Percentiles rank a stretch among this genome's conserved stretches.
phyloP scores from a whole-genome alignment of 208 protist species.

The Trypanosoma congolense region DNA sequence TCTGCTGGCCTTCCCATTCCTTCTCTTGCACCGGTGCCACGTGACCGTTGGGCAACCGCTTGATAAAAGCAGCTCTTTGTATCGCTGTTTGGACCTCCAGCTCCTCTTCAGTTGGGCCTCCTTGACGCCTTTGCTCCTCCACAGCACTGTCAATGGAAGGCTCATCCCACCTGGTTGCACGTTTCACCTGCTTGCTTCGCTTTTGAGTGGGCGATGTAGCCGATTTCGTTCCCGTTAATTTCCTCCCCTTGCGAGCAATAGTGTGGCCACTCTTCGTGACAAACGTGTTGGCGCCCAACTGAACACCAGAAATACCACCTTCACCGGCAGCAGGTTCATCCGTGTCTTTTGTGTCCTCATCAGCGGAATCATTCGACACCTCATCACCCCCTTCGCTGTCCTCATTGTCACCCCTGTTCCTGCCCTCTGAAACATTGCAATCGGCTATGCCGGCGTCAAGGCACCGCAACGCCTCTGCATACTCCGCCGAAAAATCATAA shows the following conservation, averaged over 20 bases:
- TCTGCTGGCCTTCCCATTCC: slow-evolving; percentile 71
- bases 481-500: slow-evolving; percentile 61
- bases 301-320: not conserved
- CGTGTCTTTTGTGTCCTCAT: slow-evolving; percentile 1
- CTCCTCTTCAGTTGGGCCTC: slow-evolving; percentile 55
- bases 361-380: slow-evolving; percentile 13
- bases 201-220: slow-evolving; percentile 19
- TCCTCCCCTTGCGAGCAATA: slow-evolving; percentile 39
- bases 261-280: slow-evolving; percentile 58
- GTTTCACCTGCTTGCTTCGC: slow-evolving; percentile 48
- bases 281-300: slow-evolving; percentile 29
- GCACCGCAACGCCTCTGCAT: slow-evolving; percentile 31
- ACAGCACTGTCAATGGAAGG: slow-evolving; percentile 31
- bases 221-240: slow-evolving; percentile 4
- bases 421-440: not conserved
- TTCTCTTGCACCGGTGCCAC: slow-evolving; percentile 70
- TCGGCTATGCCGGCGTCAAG: slow-evolving; percentile 38
- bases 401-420: not conserved
- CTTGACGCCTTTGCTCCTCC: slow-evolving; percentile 22
- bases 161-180: slow-evolving; percentile 60
- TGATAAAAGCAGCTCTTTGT: slow-evolving; percentile 67
- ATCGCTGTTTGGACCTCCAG: slow-evolving; percentile 64
- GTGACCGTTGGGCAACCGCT: slow-evolving; percentile 57
- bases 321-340: not conserved
- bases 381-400: not conserved